Base-by-base conservation (phyloP, 306 rosid species). In the Sicyos baderoa region DNA sequence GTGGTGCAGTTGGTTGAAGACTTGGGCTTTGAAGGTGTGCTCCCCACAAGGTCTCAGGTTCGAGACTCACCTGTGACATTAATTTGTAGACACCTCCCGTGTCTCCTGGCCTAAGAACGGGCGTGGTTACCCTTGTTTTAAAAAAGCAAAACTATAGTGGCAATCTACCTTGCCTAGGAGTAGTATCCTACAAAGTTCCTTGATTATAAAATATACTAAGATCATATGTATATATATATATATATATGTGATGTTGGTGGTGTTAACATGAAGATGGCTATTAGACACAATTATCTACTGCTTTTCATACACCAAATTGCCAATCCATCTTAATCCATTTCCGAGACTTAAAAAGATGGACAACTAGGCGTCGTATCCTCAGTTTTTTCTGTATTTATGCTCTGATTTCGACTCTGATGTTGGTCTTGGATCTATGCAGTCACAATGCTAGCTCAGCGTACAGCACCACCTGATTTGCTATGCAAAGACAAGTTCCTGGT, bases 401-500 rank as follows among this genome's bases (percentile, higher is more conserved):
- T 29, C 19, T 68, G 72, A 15, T 68, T 51, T n/a, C 9, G 55
- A 50, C 44, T 68, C 57, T 2, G 22, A 32, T 9, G 23, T 71
- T 54, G 32, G 29, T 52, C 67, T 78, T 77, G 79, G 77, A 73
- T 71, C 52, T 49, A 57, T 85, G 82, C 74, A 93, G 99, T 93
- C 79, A 90, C 90, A 5, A 90, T 93, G 99, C 96, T 88, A 85
- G 97, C 97, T 73, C 99, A 88, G 77, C 86, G 83, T 52, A 80
- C 65, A 1, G 83, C 85, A 37, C 94, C 99, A 17, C 80, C 84
- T 70, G 91, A 85, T 82, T 49, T 85, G 83, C 85, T 84, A 37
- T 93, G 99, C 80, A 93, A 88, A 75, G 99, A 93, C 85, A 93
- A 90, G 81, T 93, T 93, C 79, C 86, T 93, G 74, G 86, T 93